Base-by-base conservation (phyloP, 2,329 filamentous ascomycete species). In the Trichoderma koningii region DNA sequence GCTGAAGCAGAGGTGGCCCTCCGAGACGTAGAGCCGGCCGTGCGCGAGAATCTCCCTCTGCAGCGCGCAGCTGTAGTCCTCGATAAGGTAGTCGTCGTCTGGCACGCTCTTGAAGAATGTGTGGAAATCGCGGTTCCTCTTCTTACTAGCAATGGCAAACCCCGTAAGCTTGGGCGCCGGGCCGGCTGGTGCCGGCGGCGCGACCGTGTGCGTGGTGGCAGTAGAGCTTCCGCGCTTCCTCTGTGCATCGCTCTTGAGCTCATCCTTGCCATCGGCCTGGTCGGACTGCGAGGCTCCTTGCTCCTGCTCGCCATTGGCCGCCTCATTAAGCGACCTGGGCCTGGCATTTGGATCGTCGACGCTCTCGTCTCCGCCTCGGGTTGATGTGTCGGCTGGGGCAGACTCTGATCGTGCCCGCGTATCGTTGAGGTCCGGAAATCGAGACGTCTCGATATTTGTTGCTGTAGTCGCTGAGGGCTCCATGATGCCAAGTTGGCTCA, bases 1-100 rank as follows among this genome's bases (percentile, higher is more conserved):
- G 73, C 93, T 97, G 78, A 99, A 99, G 80, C 95, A 99, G 53
- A 99, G 87, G 74, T 99, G 94, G 12, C 94, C 93, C 78, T 99
- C 95, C 0, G 95, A 98, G 48, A 99, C 92, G 73, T 99, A 99
- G 15, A 99, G 84, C 47, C 95, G 87, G 6, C 95, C 95, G 70
- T 97, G 95, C 7, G 96, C 87, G 42, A 99, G 85, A 67, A 99
- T 99, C 74, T 99, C 96, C 69, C 93, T 88, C 76, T 99, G 95
- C 66, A 99, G 77, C 4, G 95, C 95, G 75, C 95, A 97, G 76
- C 95, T 97, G 76, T 98, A 99, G 76, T 99, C 95, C 74, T 99
- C 95, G 69, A 99, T 98, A 28, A 99, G 83, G 74, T 97, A 97
- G 76, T 99, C 95, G 72, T 99, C 95, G 70, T 98, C 94, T 1